Base-by-base conservation (phyloP, 2,329 filamentous ascomycete species). In the Pyrenophora teres region DNA sequence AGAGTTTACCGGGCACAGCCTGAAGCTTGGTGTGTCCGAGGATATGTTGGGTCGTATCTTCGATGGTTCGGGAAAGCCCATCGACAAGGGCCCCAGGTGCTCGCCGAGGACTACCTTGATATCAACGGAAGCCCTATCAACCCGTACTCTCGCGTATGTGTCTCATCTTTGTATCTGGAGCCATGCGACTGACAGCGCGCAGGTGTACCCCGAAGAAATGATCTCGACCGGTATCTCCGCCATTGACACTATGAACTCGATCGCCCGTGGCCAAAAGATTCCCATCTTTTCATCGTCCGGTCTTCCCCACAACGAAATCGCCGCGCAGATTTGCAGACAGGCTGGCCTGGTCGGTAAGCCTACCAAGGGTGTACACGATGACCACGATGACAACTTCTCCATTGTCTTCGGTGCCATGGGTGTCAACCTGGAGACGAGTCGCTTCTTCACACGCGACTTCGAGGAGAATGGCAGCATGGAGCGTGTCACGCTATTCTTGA, bases 141-240 rank as follows among this genome's bases (percentile, higher is more conserved):
- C 81, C 94, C 94, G 56, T 97, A 94, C 81, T 93, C 92, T 56
- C 87, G 94, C 81, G 93, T 95, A 83, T 68, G 85, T 71, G n/a
- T 4, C 3, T 44, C 10, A 27, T 12, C n/a, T 10, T 33, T 15
- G 9, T 12, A 19, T 3, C 10, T 63, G 69, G 47, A 69, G 27
- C 55, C 56, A 32, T 21, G 39, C 31, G 35, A 45, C 62, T 74
- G 40, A 71, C 42, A 5, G 3, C 10, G 2, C 3, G 19, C 60
- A 95, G 91, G 90, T 96, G 65, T 99, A 99, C 74, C 94, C 94
- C 70, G 94, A 99, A 81, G 95, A 99, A 80, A 99, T 99, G 93
- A 97, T 99, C 70, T 94, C 93, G 31, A 99, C 94, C 40, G 94
- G 94, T 86, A 99, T 99, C 76, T 97, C 93, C 57, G 92, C 94